Evolutionary conservation across 257 asterid species (phyloP), one percentile per base, ranked within the genome.

Genomic region (Osmanthus fragrans): DNA sequence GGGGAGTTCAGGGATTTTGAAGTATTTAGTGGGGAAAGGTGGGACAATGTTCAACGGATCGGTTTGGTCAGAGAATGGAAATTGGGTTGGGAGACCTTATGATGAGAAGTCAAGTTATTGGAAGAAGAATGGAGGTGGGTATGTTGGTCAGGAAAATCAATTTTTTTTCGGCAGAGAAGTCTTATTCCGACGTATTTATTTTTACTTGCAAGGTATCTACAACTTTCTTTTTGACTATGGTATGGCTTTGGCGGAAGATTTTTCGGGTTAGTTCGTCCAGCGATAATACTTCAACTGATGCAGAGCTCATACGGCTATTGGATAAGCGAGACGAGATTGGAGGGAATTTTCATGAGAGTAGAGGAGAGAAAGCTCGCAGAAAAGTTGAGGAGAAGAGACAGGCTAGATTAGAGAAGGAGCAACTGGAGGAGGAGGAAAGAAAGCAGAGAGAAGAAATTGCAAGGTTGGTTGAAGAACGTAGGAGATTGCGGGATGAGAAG

Each of bases 361-460:
- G 69, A 63, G 69, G 69, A 63, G 36, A 63, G 69, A 63, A 25
- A 12, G 69, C 69, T 63, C 69, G 36, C 36, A 25, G 36, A 63
- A 63, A 63, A 63, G 36, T 36, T 63, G 69, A 63, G 69, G 69
- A 63, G 69, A 63, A 63, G 69, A 63, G 69, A 36, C 69, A 63
- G 80, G 98, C 98, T 86, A 90, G 97, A 83, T 75, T 96, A 81
- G 98, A 90, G 88, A 96, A 89, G 89, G 99, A 96, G 85, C 85
- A 88, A 23, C 60, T 93, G 79, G 99, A 96, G 86, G 97, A 93
- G 86, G 99, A 96, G 89, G 98, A 96, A 89, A 88, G 95, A 85
- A 96, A 93, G 91, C 99, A 96, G 87, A 63, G 69, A 63, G 69
- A 63, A 27, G 69, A 63, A 13, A 36, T 63, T 63, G 69, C 69